Conservation (phyloP, 2,329 filamentous ascomycete genomes). For the Sclerotiophoma versabilis region DNA sequence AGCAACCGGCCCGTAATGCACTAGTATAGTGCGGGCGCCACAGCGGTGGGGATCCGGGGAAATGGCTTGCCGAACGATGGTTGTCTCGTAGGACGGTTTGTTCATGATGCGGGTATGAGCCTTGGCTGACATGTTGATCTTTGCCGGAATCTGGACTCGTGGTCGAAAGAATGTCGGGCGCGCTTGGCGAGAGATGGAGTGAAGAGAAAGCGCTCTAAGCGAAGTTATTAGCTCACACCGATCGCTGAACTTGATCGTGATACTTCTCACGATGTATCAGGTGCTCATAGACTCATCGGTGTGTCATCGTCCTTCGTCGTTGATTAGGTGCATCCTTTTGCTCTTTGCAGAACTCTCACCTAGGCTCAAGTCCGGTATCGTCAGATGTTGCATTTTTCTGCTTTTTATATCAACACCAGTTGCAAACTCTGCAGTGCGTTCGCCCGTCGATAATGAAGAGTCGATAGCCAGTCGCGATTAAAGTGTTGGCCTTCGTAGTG, state of each 20-base stretch:
- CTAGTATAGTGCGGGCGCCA: constrained; percentile 5
- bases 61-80: not conserved
- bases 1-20: not conserved
- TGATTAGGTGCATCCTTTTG: not conserved
- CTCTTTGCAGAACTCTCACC: too few relatives aligned
- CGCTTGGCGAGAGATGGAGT: too few relatives aligned
- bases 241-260: not conserved
- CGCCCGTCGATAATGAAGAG: too few relatives aligned
- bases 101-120: not conserved
- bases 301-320: not conserved
- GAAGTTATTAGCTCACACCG: not conserved
- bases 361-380: too few relatives aligned
- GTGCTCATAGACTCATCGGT: not conserved
- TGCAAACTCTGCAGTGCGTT: too few relatives aligned
- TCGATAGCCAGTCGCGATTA: too few relatives aligned
- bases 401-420: too few relatives aligned
- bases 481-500: too few relatives aligned
- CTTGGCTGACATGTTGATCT: constrained; percentile 4
- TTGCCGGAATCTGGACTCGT: not conserved
- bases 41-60: constrained; percentile 9
- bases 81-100: not conserved
- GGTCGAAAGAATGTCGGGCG: not conserved
- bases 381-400: too few relatives aligned
- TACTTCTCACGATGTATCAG: not conserved
- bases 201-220: not conserved